Evolutionary conservation across 768 basidiomycete genomes (phyloP).

Genomic region (Serendipita sp.): DNA sequence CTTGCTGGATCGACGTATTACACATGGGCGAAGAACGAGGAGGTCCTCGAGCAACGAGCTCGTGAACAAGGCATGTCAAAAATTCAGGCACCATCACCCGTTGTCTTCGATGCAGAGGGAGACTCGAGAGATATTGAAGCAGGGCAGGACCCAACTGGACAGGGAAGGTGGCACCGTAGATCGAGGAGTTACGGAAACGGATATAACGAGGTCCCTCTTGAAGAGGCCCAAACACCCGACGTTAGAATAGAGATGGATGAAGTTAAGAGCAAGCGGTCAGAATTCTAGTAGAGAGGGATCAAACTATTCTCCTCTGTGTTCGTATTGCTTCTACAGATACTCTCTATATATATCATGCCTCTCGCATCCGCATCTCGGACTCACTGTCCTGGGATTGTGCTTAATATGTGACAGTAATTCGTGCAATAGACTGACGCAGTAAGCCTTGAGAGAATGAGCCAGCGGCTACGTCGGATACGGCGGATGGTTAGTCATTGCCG

Average conservation of each 20-base stretch:
- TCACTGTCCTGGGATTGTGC: background rate
- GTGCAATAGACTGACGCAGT: background rate
- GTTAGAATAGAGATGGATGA: background rate
- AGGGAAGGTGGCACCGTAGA: background rate
- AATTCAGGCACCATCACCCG: background rate
- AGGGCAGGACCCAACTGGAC: background rate
- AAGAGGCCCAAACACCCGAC: background rate
- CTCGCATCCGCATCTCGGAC: background rate
- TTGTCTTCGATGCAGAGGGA: background rate
- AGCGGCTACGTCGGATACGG: background rate
- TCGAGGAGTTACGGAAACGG: background rate
- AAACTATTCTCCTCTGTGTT: too few relatives aligned
- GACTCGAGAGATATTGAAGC: background rate
- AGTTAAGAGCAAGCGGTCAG: background rate
- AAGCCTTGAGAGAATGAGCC: background rate
- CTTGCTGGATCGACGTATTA: slow-evolving; percentile 71
- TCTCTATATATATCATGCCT: background rate
- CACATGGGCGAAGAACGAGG: slow-evolving; percentile 74
- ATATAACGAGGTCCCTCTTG: background rate
- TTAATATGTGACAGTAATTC: background rate
- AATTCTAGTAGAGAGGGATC: background rate
- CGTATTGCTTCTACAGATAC: too few relatives aligned
- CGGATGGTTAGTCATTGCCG: background rate
- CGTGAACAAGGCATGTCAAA: background rate
- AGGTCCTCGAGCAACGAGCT: slow-evolving; percentile 17